Conservation (phyloP, 2,329 filamentous ascomycete species). For the Chaetomiaceae sp. region DNA sequence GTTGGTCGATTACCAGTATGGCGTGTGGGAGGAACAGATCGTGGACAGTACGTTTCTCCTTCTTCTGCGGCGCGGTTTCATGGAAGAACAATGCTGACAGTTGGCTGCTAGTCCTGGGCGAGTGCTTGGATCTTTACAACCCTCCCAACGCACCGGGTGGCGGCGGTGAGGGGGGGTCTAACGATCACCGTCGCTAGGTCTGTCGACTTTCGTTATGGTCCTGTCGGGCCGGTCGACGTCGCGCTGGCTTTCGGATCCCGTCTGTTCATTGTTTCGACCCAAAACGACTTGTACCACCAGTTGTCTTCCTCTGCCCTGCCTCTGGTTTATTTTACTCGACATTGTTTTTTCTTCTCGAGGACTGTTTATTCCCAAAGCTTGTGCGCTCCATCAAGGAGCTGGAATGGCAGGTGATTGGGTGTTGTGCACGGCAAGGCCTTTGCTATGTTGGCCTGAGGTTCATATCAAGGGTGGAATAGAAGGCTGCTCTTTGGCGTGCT, state of each 20-base stretch:
- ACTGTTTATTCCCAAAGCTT: background rate
- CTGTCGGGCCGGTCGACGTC: background rate
- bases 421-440: background rate
- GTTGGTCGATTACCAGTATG: slow-evolving; percentile 96
- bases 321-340: background rate
- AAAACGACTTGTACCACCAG: slow-evolving; percentile 3
- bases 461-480: slow-evolving; percentile 1
- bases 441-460: slow-evolving; percentile 1
- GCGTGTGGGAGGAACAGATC: slow-evolving; percentile 92
- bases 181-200: slow-evolving; percentile 18
- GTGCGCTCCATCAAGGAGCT: slow-evolving; percentile 16
- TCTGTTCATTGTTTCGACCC: background rate
- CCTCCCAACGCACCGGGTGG: slow-evolving; percentile 34
- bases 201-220: background rate
- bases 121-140: slow-evolving; percentile 45
- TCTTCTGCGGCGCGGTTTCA: background rate
- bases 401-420: background rate
- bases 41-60: slow-evolving; percentile 61
- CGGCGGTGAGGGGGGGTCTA: slow-evolving; percentile 20
- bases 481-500: slow-evolving; percentile 6
- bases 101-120: slow-evolving; percentile 29
- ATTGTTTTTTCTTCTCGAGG: slow-evolving; percentile 8
- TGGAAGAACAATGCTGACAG: slow-evolving; percentile 3
- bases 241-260: no score
- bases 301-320: background rate